Base-by-base conservation (phyloP, 768 basidiomycete species). In the Strobilomyces dryophilus region DNA sequence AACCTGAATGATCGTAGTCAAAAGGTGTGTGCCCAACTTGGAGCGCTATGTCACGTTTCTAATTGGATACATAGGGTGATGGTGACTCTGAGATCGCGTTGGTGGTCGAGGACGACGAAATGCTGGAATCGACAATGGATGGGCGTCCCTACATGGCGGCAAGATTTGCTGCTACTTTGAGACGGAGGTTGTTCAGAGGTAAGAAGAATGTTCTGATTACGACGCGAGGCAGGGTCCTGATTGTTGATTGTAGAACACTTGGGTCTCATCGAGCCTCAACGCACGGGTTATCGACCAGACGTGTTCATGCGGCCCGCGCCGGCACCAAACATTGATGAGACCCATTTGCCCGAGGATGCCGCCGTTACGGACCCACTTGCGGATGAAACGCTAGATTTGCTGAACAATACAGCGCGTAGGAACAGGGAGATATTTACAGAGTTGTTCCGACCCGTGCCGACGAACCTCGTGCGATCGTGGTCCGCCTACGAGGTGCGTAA, bases 1-100 rank as follows among this genome's bases (percentile, higher is more conserved):
- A 98, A 98, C 67, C 66, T 95, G 59, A 95, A 95, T 55, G 92
- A 95, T 62, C 84, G 92, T 14, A 87, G 84, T 49, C 90, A 92
- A 70, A 86, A 80, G 78, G 85, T 80, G 54, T 36, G 68, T 36
- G 5, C 8, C 9, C 20, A 15, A 26, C 20, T 32, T 14, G 36
- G 4, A 21, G 18, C 36, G 6, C 24, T 17, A 6, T 31, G 18
- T 32, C 32, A n/a, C 11, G 44, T 26, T 44, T 35, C 31, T 67
- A 29, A 57, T 35, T n/a, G 34, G 6, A 46, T 24, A 54, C 57
- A 14, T 44, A 87, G 84, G 95, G 95, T 24, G 88, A 95, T 58
- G 92, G 92, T 32, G 93, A 95, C 69, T 95, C 92, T 1, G 97
- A 98, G 72, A 95, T 98, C 57, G 91, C 89, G 8, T 71, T 97